Conservation (phyloP, 805 yeast genomes). For the Candida morakotiae region DNA sequence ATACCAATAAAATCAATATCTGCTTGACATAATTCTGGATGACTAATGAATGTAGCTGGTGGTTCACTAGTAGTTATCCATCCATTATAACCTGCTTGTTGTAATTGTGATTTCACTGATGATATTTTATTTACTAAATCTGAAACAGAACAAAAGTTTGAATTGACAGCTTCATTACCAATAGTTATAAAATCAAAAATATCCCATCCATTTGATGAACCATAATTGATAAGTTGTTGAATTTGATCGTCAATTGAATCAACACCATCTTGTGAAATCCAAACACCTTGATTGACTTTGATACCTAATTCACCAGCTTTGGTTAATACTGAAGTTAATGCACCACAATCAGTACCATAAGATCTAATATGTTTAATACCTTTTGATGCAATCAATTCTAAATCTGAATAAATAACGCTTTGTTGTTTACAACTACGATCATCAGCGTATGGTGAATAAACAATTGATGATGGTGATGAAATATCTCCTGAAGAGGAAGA, state of each 20-base stretch:
- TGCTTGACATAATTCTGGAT: constrained; percentile 68
- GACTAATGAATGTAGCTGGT: constrained; percentile 61
- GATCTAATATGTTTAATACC: constrained; percentile 68
- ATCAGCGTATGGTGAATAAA: constrained; percentile 74
- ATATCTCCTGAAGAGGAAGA: constrained; percentile 13
- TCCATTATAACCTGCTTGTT: constrained; percentile 73
- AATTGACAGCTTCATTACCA: constrained; percentile 83
- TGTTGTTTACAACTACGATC: constrained; percentile 65
- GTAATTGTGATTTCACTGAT: constrained; percentile 55
- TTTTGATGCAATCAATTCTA: constrained; percentile 51
- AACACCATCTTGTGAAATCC: constrained; percentile 65
- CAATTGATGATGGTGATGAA: constrained; percentile 54
- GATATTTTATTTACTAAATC: constrained; percentile 65
- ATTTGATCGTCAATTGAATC: constrained; percentile 66
- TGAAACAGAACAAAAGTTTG: constrained; percentile 54
- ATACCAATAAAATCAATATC: constrained; percentile 81
- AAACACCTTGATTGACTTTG: constrained; percentile 80
- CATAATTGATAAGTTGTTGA: constrained; percentile 45
- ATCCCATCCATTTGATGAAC: constrained; percentile 57
- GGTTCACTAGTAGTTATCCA: constrained; percentile 83
- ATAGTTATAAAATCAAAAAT: constrained; percentile 73
- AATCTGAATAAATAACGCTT: constrained; percentile 52
- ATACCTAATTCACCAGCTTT: constrained; percentile 57
- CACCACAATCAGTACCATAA: constrained; percentile 85
- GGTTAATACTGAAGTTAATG: constrained; percentile 62